phyloP scores from a whole-genome alignment of 169 alveolate species.

The Eimeria necatrix region DNA sequence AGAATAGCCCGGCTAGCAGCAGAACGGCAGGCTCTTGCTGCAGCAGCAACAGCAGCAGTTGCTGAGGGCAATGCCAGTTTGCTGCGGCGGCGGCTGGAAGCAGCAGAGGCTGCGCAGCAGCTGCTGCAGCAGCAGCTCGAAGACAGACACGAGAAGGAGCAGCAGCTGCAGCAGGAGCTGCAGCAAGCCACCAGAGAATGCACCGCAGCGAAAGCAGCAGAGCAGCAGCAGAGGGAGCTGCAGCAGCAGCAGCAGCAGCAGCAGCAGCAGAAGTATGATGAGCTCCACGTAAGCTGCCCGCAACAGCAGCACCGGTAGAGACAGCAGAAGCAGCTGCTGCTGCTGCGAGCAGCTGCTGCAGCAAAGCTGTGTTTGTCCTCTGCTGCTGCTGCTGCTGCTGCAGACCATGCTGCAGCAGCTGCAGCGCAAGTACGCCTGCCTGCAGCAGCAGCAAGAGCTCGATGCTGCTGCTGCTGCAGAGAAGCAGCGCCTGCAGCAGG shows the following conservation, averaged over 20 bases:
- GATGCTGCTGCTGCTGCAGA: slow-evolving; percentile 55
- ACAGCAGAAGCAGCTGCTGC: background rate
- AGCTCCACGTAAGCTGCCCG: slow-evolving; percentile 13
- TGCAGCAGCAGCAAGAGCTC: slow-evolving; percentile 60
- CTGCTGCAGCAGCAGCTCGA: slow-evolving; percentile 72
- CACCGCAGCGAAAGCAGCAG: background rate
- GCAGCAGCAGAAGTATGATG: slow-evolving; percentile 59
- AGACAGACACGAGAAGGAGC: slow-evolving; percentile 55
- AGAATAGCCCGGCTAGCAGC: slow-evolving; percentile 64
- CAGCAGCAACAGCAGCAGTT: slow-evolving; percentile 63
- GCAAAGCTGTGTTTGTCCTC: background rate
- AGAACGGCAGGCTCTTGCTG: slow-evolving; percentile 73
- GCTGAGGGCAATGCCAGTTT: slow-evolving; percentile 62
- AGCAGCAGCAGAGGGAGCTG: slow-evolving; percentile 39
- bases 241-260: slow-evolving; percentile 61
- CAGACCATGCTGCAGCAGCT: slow-evolving; percentile 65
- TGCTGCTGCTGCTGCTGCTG: slow-evolving; percentile 17
- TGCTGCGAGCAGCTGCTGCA: background rate
- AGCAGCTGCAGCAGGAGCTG: slow-evolving; percentile 67
- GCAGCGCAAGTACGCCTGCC: slow-evolving; percentile 57
- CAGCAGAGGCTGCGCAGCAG: slow-evolving; percentile 57
- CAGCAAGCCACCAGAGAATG: slow-evolving; percentile 46
- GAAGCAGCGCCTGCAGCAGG: slow-evolving; percentile 70
- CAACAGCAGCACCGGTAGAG: background rate
- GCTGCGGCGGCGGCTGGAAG: slow-evolving; percentile 75